Evolutionary conservation across 2,329 filamentous ascomycete species (phyloP).

Genomic region (Ophiostoma ulmi): DNA sequence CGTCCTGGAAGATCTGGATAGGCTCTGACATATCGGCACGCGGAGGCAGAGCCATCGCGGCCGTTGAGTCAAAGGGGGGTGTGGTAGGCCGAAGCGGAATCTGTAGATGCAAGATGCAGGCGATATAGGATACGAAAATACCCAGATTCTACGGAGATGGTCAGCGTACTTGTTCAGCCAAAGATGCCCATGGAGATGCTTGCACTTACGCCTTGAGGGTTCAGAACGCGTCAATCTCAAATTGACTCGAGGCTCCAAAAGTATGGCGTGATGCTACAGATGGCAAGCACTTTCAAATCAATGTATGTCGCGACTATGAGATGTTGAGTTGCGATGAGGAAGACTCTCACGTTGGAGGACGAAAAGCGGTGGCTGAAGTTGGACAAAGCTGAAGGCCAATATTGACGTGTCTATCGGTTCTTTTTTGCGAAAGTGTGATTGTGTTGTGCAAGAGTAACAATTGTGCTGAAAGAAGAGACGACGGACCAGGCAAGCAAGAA

Average conservation of each 20-base stretch:
- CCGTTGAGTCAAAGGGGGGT: conserved; percentile 30
- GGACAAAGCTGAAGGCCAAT: neutral
- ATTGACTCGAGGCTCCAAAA: conserved; percentile 10
- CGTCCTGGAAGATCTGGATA: conserved; percentile 50
- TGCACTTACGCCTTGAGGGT: neutral
- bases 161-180: neutral
- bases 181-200: neutral
- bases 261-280: neutral
- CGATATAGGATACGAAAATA: conserved; percentile 20
- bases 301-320: neutral
- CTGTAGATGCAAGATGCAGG: conserved; percentile 15
- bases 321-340: neutral
- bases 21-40: conserved; percentile 46
- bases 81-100: neutral
- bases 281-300: neutral
- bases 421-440: neutral
- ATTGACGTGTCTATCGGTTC: neutral
- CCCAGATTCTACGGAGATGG: neutral
- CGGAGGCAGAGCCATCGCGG: conserved; percentile 51
- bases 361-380: neutral
- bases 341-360: neutral
- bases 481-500: neutral
- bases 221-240: neutral
- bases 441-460: neutral
- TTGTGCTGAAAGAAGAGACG: neutral